Evolutionary conservation across 495 filamentous ascomycete species (phyloP).

Genomic region (Bacidia rubella): DNA sequence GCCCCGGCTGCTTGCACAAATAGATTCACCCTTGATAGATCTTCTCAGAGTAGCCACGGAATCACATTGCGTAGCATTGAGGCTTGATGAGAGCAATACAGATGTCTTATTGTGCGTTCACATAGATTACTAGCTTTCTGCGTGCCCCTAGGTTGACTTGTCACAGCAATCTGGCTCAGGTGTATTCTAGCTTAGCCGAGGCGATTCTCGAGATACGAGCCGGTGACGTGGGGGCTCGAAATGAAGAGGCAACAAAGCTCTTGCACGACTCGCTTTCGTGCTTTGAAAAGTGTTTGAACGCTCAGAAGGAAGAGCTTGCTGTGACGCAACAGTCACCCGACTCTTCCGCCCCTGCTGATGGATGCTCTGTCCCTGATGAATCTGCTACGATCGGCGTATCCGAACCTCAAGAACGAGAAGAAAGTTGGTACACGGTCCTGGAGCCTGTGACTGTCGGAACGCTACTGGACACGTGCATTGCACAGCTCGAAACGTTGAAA

Average conservation of each 20-base stretch:
- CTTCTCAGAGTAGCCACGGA: conserved; percentile 42
- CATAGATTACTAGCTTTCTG: no score
- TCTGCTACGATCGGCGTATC: no score
- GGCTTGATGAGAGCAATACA: conserved; percentile 44
- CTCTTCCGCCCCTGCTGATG: no score
- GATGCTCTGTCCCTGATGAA: no score
- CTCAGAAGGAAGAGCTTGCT: conserved; percentile 44
- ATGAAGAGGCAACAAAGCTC: conserved; percentile 28
- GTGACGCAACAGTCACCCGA: conserved; percentile 28
- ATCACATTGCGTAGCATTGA: conserved; percentile 46
- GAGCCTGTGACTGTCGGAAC: conserved; percentile 48
- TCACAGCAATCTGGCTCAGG: conserved; percentile 47
- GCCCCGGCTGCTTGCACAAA: conserved; percentile 37
- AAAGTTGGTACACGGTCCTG: conserved; percentile 47
- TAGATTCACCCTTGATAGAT: conserved; percentile 36
- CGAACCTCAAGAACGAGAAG: conserved; percentile 25
- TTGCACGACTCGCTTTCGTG: conserved; percentile 49
- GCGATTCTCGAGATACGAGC: conserved; percentile 39
- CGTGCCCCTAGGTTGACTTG: no score
- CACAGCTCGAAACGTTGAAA: conserved; percentile 45
- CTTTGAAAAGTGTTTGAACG: conserved; percentile 45
- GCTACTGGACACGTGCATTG: conserved; percentile 50
- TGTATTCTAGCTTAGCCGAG: conserved; percentile 52
- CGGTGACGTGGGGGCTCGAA: conserved; percentile 31
- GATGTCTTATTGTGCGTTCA: conserved; percentile 44